Conservation (phyloP, 2,329 filamentous ascomycete genomes). For the Teratosphaeria epicoccoides region DNA sequence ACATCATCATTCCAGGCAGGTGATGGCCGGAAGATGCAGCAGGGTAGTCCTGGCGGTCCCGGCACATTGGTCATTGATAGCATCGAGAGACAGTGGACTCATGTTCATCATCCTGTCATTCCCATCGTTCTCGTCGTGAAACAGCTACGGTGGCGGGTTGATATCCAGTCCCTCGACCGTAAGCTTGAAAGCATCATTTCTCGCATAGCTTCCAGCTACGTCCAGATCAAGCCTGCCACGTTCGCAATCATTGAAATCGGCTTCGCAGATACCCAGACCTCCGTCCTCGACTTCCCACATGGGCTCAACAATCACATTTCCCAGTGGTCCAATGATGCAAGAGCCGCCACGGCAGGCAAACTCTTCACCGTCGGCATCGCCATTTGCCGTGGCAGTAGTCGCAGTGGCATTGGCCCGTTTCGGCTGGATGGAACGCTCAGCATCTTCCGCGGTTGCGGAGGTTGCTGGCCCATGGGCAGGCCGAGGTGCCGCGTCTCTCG, state of each 20-base stretch:
- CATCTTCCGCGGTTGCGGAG: constrained; percentile 2
- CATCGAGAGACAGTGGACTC: background rate
- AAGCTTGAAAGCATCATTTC: constrained; percentile 54
- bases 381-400: constrained; percentile 3
- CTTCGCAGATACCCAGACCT: constrained; percentile 57
- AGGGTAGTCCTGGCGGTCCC: background rate
- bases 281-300: constrained; percentile 67
- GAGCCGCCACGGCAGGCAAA: constrained; percentile 69
- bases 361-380: constrained; percentile 27
- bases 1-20: background rate
- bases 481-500: background rate
- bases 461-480: background rate
- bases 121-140: background rate
- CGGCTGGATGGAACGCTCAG: background rate
- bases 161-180: constrained; percentile 51
- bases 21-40: background rate
- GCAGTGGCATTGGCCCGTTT: constrained; percentile 1
- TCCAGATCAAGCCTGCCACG: constrained; percentile 73
- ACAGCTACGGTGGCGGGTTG: constrained; percentile 42
- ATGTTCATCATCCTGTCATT: background rate
- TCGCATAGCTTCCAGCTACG: constrained; percentile 73
- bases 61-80: background rate
- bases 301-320: constrained; percentile 68
- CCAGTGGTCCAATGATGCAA: constrained; percentile 67
- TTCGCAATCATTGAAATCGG: constrained; percentile 81